Base-by-base conservation (phyloP, 1,139 yeast genomes). In the Yarrowia galli region DNA sequence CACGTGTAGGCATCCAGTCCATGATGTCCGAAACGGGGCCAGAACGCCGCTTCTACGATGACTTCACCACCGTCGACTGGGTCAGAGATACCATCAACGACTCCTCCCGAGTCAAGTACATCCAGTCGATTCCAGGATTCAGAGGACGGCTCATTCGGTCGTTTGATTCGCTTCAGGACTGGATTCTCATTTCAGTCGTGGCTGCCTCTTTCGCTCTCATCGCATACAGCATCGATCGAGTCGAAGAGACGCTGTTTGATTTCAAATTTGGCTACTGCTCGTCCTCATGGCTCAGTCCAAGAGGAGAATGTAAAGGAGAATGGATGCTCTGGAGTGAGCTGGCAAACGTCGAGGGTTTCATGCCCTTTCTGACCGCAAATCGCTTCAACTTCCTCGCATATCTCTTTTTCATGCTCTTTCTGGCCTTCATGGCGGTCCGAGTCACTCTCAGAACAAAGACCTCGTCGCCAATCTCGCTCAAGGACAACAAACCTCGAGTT, bases 11-110 rank as follows among this genome's bases (percentile, higher is more conserved):
- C 16, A 54, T 54, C 36, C 61, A 54, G 48, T 40, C 61, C 7
- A 23, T 54, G 36, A 54, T 54, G 61, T 54, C 64, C 2, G 70
- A 45, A 10, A 48, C 68, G 9, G 67, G 63, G 0, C 67, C 61
- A 3, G 69, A 63, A 28, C 67, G 73, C 10, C 69, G 70, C 16
- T 75, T 74, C 67, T 86, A 86, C 74, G 87, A 87, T 74, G 89
- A 87, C 74, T 87, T 86, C 75, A 86, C 90, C 28, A 85, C 89
- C n/a, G 84, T 86, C n/a, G 90, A 87, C 76, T 87, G 89, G 89
- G 83, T 85, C 3, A 80, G 81, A 53, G 88, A 87, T 38, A 82
- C 82, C 54, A 78, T 85, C 36, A 77, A 79, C 69, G 84, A 84
- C 61, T 84, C 86, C 51, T 77, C 78, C 54, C 79, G 86, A 67